These are phyloP conservation scores for Aspergillus ochraceoroseus DNA, from an alignment of 2,329 filamentous ascomycete genomes.

Conservation along the genomic window DNA sequence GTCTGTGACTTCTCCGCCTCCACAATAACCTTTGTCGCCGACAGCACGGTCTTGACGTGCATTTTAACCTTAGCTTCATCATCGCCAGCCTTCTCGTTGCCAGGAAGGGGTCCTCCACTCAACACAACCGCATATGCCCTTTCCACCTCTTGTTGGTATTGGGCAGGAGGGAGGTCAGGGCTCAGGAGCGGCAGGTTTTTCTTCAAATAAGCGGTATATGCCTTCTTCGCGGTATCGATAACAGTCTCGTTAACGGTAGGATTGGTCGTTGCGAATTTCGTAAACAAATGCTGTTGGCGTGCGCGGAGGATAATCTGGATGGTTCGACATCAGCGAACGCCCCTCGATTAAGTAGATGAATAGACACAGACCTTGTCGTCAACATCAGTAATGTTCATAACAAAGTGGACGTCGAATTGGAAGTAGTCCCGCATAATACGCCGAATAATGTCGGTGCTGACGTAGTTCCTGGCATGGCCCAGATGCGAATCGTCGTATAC, in stretches of 20 bases:
- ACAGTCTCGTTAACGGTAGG: slow-evolving; percentile 44
- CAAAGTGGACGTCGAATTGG: slow-evolving; percentile 73
- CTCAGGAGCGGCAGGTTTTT: slow-evolving; percentile 60
- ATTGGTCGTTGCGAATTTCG: slow-evolving; percentile 58
- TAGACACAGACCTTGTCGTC: slow-evolving; percentile 59
- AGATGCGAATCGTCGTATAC: slow-evolving; percentile 78
- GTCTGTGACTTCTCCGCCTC: slow-evolving; percentile 26
- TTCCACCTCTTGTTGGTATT: slow-evolving; percentile 47
- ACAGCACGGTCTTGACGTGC: slow-evolving; percentile 64
- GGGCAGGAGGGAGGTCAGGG: slow-evolving; percentile 42
- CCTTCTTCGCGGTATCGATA: slow-evolving; percentile 47
- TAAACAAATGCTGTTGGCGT: slow-evolving; percentile 72
- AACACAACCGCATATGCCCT: slow-evolving; percentile 53
- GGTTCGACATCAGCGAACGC: slow-evolving; percentile 7
- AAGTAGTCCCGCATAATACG: slow-evolving; percentile 81
- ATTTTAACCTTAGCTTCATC: slow-evolving; percentile 84
- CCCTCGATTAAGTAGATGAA: slow-evolving; percentile 2
- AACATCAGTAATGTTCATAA: slow-evolving; percentile 89
- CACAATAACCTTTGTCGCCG: slow-evolving; percentile 51
- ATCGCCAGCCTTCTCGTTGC: slow-evolving; percentile 59
- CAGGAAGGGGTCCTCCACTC: slow-evolving; percentile 52
- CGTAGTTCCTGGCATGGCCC: slow-evolving; percentile 84
- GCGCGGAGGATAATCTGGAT: slow-evolving; percentile 59
- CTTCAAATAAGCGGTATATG: slow-evolving; percentile 56
- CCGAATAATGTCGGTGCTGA: slow-evolving; percentile 81